Percentiles rank a stretch among this genome's conserved stretches.
Evolutionary conservation across 1,139 yeast species (phyloP).

Genomic region (Meyerozyma carpophila): DNA sequence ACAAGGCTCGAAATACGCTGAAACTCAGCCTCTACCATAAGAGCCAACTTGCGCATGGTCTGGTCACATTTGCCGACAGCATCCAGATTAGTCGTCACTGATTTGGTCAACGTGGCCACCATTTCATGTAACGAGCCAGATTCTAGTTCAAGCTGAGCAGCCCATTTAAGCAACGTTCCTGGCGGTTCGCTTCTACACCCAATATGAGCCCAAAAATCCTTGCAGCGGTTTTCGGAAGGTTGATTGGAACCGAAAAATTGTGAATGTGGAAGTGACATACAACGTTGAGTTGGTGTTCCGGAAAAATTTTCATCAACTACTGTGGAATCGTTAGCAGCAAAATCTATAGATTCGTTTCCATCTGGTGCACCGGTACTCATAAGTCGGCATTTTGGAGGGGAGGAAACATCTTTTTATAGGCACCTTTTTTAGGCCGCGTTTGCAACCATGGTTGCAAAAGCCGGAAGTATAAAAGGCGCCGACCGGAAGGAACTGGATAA

Average conservation of each 20-base stretch:
- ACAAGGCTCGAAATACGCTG: not conserved
- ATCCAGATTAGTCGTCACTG: not conserved
- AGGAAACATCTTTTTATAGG: not conserved
- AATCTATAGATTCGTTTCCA: not conserved
- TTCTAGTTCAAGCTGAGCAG: constrained; percentile 29
- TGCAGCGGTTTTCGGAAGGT: not conserved
- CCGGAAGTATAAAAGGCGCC: not conserved
- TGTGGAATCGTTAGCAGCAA: not conserved
- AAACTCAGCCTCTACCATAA: not conserved
- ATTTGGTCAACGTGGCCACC: not conserved
- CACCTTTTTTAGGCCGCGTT: not conserved
- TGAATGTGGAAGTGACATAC: not conserved
- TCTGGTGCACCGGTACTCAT: not conserved
- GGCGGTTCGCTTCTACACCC: constrained; percentile 1
- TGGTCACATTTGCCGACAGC: not conserved
- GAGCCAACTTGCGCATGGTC: not conserved
- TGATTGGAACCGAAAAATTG: not conserved
- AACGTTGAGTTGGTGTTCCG: not conserved
- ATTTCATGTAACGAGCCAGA: constrained; percentile 9
- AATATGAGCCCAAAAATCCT: not conserved
- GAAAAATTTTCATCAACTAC: not conserved
- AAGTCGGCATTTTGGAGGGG: not conserved
- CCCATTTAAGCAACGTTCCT: constrained; percentile 19
- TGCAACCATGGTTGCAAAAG: not conserved
- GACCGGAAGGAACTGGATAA: no score